Evolutionary conservation across 192 early-diverging fungal genomes (phyloP), one percentile per base, ranked within the genome.

Genomic region (Backusella liffmaniae): DNA sequence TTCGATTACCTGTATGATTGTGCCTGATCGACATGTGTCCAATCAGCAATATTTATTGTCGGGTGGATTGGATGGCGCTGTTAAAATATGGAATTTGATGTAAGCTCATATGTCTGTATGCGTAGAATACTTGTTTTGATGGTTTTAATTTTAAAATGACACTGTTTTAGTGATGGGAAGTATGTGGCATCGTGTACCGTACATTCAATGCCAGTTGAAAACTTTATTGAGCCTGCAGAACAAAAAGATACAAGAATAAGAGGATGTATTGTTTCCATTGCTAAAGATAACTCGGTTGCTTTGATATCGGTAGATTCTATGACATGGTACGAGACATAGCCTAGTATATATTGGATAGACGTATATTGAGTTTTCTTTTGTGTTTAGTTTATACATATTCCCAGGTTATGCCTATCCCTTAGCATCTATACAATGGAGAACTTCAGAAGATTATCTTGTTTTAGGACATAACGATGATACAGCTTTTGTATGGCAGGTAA

Each of bases 401-500:
- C 83, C 88, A 21, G 93, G 90, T 18, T 89, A 94, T 66, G 70
- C 82, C 6, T 82, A 86, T 66, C 76, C 78, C 3, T 79, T 94
- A 26, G 76, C 42, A 6, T 71, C 80, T 1, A 84, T 96, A 21
- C 90, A 94, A 76, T 95, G 91, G 91, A 79, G 91, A 41, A 82
- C 84, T 13, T 35, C 83, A 56, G 92, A 94, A 65, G 91, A 93
- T 69, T 87, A 90, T 35, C 51, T 95, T 23, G 79, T 92, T 18
- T 79, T 94, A 26, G 86, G 86, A 66, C 86, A 91, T 73, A 74
- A 76, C 2, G 92, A 94, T 72, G 91, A 85, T 9, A 82, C 84
- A 1, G 84, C 89, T 16, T 91, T 88, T 74, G 86, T 94, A 9
- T 96, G 94, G 94, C 92, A 95, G 91, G 91, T 92, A 62, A 30